Evolutionary conservation across 208 protist genomes (phyloP).

Genomic region (Histomonas meleagridis): DNA sequence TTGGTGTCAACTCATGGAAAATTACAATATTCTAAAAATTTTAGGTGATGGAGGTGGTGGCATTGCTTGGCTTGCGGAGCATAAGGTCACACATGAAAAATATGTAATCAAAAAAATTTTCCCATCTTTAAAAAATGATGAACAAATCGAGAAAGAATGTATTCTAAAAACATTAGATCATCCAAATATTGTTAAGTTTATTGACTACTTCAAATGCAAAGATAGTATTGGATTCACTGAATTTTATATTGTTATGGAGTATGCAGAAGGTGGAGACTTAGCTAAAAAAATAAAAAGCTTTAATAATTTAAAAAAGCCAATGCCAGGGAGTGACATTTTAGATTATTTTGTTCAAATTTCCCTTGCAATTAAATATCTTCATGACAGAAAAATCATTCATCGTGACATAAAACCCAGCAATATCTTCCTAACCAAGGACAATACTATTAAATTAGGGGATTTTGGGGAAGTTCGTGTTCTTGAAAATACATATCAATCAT

Average conservation of each 20-base stretch:
- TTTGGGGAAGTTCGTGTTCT: slow-evolving; percentile 53
- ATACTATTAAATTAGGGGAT: slow-evolving; percentile 55
- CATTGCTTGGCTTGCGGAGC: no score
- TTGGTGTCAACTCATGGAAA: no score
- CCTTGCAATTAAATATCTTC: slow-evolving; percentile 54
- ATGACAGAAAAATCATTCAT: slow-evolving; percentile 57
- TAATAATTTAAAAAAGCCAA: not conserved
- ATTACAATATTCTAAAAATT: no score
- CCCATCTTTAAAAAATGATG: no score
- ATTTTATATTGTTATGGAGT: slow-evolving; percentile 42
- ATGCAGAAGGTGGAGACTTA: slow-evolving; percentile 39
- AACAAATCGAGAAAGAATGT: no score
- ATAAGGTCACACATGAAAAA: no score
- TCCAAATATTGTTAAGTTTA: not conserved
- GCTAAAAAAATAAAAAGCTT: not conserved
- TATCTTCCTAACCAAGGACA: slow-evolving; percentile 32
- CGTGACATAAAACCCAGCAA: slow-evolving; percentile 50
- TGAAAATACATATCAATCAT: not conserved
- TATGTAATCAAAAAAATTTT: no score
- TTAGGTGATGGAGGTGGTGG: no score
- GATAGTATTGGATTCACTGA: not conserved
- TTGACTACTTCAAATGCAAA: not conserved
- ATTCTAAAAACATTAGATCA: no score
- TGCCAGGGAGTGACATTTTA: slow-evolving; percentile 3
- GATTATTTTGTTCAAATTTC: slow-evolving; percentile 47